Base-by-base conservation (phyloP, 1,284 basidiomycete species). In the Pholiota adiposa region DNA sequence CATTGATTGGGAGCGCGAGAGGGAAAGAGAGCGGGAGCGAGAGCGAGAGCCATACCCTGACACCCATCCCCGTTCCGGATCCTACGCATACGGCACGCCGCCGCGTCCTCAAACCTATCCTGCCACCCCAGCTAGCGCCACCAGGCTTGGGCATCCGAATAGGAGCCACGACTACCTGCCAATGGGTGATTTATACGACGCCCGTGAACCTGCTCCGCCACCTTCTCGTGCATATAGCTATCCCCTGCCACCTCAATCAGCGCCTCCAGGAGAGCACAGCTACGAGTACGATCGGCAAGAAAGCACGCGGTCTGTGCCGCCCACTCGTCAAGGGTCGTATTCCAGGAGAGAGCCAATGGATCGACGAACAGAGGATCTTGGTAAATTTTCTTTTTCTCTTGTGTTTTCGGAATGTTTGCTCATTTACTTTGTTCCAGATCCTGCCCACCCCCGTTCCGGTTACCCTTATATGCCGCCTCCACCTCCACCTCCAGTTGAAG, bases 71-170 rank as follows among this genome's bases (percentile, higher is more conserved):
- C 56, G 58, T n/a, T n/a, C n/a, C n/a, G n/a, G n/a, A n/a, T n/a
- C n/a, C 7, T 57, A 59, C 31, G 48, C 27, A 1, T 61, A 60
- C 34, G 51, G 51, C 7, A 34, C 48, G 14, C 31, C 57, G 16
- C 33, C 50, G 3, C 64, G 66, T 23, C 52, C 61, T 27, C 44
- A 59, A 29, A 55, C 51, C 1, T 67, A 69, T 48, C 64, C 66
- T 16, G 62, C 66, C 9, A 63, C 67, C 1, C 63, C 66, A 9
- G 61, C 67, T 4, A 67, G 62, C 44, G 64, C 66, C 25, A 43
- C 52, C 18, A 60, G 65, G 19, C 60, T 56, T 34, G 57, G 25
- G n/a, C 18, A 18, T 21, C 21, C 54, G 19, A 38, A 38, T 12
- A 12, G 50, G 63, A 9, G 21, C 25, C 60, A 60, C 9, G 63